A percentile compares a stretch with the other conserved stretches of the same genome.
Conservation (phyloP, 768 basidiomycete species). For the Filobasidium floriforme region DNA sequence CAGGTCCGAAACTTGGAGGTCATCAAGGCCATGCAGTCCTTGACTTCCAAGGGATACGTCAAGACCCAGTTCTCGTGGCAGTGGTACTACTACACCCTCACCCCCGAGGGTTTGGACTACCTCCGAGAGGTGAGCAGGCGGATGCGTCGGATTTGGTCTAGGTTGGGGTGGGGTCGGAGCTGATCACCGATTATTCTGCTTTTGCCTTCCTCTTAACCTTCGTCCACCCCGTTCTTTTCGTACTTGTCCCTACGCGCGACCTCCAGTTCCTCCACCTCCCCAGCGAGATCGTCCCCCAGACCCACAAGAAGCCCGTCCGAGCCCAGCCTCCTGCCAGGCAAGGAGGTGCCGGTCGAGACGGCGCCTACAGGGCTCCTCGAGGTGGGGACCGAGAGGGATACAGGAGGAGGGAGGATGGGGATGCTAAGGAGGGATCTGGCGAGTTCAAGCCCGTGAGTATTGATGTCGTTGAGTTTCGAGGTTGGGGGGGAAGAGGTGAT, state of each 20-base stretch:
- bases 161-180: too few species aligned
- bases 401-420: conserved; percentile 53
- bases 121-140: conserved; percentile 62
- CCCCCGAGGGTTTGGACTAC: conserved; percentile 93
- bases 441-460: conserved; percentile 64
- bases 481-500: too few species aligned
- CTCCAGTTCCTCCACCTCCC: conserved; percentile 94
- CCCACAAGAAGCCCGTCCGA: conserved; percentile 93
- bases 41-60: conserved; percentile 71
- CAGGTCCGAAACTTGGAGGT: conserved; percentile 61
- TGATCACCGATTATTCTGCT: too few species aligned
- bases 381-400: conserved; percentile 69
- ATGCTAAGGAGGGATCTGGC: conserved; percentile 78
- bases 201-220: too few species aligned
- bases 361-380: conserved; percentile 81
- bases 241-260: too few species aligned
- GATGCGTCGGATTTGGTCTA: too few species aligned
- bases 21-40: conserved; percentile 63
- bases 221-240: too few species aligned
- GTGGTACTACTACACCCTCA: conserved; percentile 96
- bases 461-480: too few species aligned
- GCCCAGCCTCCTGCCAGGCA: conserved; percentile 62
- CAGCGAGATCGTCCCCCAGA: conserved; percentile 88
- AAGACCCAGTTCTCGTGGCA: conserved; percentile 99
- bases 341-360: conserved; percentile 60